Evolutionary conservation across 345 rosid genomes (phyloP).

Genomic region (Citrus sinensis): DVS_A1.0 CM039166.1:2903001-2903500

Average conservation of each 20-base stretch:
- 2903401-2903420: slow-evolving; percentile 74
- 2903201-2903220: background rate
- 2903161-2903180: background rate
- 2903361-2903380: slow-evolving; percentile 68
- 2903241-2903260: background rate
- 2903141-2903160: background rate
- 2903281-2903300: slow-evolving; percentile 66
- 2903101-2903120: background rate
- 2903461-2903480: background rate
- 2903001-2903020: slow-evolving; percentile 66
- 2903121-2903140: background rate
- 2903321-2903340: slow-evolving; percentile 50
- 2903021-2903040: slow-evolving; percentile 60
- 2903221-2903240: background rate
- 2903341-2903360: slow-evolving; percentile 55
- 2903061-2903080: slow-evolving; percentile 69
- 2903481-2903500: background rate
- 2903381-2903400: slow-evolving; percentile 68
- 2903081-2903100: slow-evolving; percentile 36
- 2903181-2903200: background rate
- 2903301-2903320: slow-evolving; percentile 60
- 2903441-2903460: background rate
- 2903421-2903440: slow-evolving; percentile 60
- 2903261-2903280: slow-evolving; percentile 60
- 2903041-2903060: slow-evolving; percentile 68